Conservation (phyloP, 2,329 filamentous ascomycete species). For the Coniella lustricola region DNA sequence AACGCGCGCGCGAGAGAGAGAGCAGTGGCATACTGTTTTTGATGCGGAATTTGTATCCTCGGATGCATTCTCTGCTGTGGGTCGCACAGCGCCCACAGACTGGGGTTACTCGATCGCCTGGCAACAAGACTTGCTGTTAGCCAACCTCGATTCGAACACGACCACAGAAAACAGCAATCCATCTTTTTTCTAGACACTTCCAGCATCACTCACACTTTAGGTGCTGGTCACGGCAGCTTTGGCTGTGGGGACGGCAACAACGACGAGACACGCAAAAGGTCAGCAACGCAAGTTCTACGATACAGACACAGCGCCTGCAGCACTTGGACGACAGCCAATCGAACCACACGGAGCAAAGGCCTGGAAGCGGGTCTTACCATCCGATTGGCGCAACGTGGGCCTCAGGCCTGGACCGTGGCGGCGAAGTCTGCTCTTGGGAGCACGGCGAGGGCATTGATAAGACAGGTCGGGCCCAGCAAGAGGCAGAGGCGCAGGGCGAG, state of each 20-base stretch:
- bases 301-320: not conserved
- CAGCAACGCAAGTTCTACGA: not conserved
- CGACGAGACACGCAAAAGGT: not conserved
- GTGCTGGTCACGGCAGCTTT: conserved; percentile 41
- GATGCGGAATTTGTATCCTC: conserved; percentile 28
- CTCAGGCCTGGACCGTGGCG: conserved; percentile 7
- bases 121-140: not conserved
- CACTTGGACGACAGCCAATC: no score
- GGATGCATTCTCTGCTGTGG: conserved; percentile 22
- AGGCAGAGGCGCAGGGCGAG: not conserved
- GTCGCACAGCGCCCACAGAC: conserved; percentile 26
- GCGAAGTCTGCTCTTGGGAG: conserved; percentile 2
- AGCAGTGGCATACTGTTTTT: conserved; percentile 18
- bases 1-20: not conserved
- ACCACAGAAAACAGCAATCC: no score
- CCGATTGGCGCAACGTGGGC: conserved; percentile 12
- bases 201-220: conserved; percentile 35
- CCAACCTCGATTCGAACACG: not conserved
- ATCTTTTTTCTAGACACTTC: no score
- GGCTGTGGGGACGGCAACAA: conserved; percentile 23
- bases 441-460: conserved; percentile 5
- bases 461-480: not conserved
- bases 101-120: conserved; percentile 34
- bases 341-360: no score
- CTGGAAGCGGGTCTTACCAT: conserved; percentile 8